phyloP scores from a whole-genome alignment of 2,329 filamentous ascomycete species.

The Exserohilum rostratum region DNA sequence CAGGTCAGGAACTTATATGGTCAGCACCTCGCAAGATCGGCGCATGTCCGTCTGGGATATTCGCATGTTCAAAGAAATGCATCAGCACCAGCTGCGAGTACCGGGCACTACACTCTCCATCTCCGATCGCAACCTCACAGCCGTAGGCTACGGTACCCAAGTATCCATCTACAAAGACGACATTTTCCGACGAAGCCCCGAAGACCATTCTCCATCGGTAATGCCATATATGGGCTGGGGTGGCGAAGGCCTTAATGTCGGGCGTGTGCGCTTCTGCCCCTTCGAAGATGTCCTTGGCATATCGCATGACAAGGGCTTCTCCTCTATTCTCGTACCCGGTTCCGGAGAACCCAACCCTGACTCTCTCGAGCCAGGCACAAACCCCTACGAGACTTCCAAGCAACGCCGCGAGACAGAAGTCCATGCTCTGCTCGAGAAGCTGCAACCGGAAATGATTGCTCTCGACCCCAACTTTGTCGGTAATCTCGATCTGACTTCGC shows the following conservation, averaged over 20 bases:
- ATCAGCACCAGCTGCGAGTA: conserved; percentile 82
- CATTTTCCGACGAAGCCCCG: conserved; percentile 76
- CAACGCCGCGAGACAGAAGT: conserved; percentile 94
- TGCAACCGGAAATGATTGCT: conserved; percentile 96
- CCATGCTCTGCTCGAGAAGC: conserved; percentile 86
- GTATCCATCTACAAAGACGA: conserved; percentile 85
- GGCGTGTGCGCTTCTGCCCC: conserved; percentile 88
- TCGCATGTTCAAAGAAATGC: conserved; percentile 89
- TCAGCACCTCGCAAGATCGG: conserved; percentile 85
- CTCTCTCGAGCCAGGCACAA: conserved; percentile 75
- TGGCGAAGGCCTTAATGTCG: conserved; percentile 79
- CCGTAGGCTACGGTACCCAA: conserved; percentile 89
- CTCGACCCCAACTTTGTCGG: conserved; percentile 92
- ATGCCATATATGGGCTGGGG: conserved; percentile 94
- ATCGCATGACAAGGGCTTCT: conserved; percentile 83
- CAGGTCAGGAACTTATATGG: conserved; percentile 92
- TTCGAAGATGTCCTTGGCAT: conserved; percentile 92
- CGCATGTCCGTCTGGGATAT: conserved; percentile 97
- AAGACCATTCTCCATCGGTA: conserved; percentile 72
- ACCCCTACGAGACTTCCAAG: conserved; percentile 92
- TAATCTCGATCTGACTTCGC: conserved; percentile 79
- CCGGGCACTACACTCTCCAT: conserved; percentile 86
- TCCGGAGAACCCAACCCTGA: conserved; percentile 98
- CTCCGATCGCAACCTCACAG: conserved; percentile 85
- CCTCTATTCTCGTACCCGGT: conserved; percentile 86